Conservation (phyloP, 2,329 filamentous ascomycete genomes). For the Dendrostoma leiphaemia region DNA sequence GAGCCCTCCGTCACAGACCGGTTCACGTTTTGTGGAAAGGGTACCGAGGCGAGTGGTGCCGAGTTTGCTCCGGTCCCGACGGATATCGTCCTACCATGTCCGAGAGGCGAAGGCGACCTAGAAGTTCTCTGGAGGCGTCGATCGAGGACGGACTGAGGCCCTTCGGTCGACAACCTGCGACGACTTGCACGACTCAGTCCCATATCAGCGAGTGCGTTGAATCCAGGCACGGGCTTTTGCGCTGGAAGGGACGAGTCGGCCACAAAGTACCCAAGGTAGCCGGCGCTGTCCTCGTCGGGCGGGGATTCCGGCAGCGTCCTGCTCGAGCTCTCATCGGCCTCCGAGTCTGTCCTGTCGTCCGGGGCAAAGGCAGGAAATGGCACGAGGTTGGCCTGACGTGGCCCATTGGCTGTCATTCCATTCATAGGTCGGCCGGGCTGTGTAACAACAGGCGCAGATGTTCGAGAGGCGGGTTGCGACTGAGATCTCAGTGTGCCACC, state of each 20-base stretch:
- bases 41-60: conserved; percentile 36
- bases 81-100: conserved; percentile 46
- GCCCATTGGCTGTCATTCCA: conserved; percentile 32
- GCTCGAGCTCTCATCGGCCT: conserved; percentile 44
- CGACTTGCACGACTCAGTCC: conserved; percentile 38
- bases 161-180: conserved; percentile 50
- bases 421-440: conserved; percentile 35
- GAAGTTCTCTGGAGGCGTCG: conserved; percentile 52
- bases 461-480: conserved; percentile 61
- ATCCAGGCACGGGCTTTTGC: conserved; percentile 32
- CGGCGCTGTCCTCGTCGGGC: conserved; percentile 44
- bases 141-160: conserved; percentile 53
- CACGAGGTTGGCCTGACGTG: conserved; percentile 46
- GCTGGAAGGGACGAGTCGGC: conserved; percentile 29
- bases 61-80: conserved; percentile 37
- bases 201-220: conserved; percentile 48
- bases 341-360: conserved; percentile 46
- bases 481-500: conserved; percentile 61
- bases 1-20: conserved; percentile 30
- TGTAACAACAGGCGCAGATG: conserved; percentile 31
- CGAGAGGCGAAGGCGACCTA: conserved; percentile 55
- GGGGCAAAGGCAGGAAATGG: conserved; percentile 55
- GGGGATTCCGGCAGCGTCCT: conserved; percentile 42
- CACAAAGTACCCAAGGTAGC: conserved; percentile 37
- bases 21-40: conserved; percentile 35